Conservation (phyloP, 2,329 filamentous ascomycete species). For the Coniochaeta ligniaria region DNA sequence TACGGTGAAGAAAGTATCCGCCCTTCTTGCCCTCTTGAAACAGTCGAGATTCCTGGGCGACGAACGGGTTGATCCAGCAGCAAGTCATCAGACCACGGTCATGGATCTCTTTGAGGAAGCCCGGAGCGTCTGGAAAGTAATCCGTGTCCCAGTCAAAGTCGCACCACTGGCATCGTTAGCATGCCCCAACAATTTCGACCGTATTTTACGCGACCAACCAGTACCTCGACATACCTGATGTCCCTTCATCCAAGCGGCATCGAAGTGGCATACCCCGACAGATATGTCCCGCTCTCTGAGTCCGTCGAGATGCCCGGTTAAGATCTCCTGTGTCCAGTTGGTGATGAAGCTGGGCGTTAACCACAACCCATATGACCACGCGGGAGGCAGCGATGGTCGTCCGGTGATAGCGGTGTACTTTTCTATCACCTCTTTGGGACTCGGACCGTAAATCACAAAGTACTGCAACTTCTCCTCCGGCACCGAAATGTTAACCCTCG, state of each 20-base stretch:
- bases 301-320: constrained; percentile 60
- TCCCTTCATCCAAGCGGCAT: constrained; percentile 71
- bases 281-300: constrained; percentile 60
- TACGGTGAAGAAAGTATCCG: constrained; percentile 64
- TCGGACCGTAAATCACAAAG: constrained; percentile 65
- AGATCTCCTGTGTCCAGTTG: constrained; percentile 64
- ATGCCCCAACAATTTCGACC: no score
- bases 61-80: constrained; percentile 74
- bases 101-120: constrained; percentile 54
- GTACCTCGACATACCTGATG: no score
- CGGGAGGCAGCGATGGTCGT: constrained; percentile 54
- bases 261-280: constrained; percentile 68
- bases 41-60: constrained; percentile 60
- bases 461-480: constrained; percentile 64
- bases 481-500: constrained; percentile 61
- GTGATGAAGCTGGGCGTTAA: constrained; percentile 73
- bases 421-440: constrained; percentile 63
- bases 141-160: constrained; percentile 65
- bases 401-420: constrained; percentile 64
- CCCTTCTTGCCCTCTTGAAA: constrained; percentile 58
- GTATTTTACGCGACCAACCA: no score
- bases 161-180: constrained; percentile 72
- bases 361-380: constrained; percentile 73
- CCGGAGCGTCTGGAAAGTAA: constrained; percentile 61
- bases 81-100: constrained; percentile 58